Evolutionary conservation across 805 yeast genomes (phyloP).

Genomic region (Wickerhamomyces bisporus): DNA sequence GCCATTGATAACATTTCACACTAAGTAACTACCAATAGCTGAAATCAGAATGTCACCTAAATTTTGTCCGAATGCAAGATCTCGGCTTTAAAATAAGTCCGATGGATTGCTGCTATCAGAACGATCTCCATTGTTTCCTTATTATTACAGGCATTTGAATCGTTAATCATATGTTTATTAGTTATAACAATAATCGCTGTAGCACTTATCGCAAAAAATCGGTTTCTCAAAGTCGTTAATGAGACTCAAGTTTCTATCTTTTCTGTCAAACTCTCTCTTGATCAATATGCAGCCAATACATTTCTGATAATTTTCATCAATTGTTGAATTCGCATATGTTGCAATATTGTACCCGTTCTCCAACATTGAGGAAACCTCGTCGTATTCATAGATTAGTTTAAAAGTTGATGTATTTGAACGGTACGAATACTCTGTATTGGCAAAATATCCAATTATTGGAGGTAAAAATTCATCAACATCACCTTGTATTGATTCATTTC

Average conservation of each 20-base stretch:
- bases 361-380: slow-evolving; percentile 41
- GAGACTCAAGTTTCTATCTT: slow-evolving; percentile 17
- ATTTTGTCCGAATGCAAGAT: too few species aligned
- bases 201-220: slow-evolving; percentile 32
- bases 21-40: too few species aligned
- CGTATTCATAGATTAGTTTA: slow-evolving; percentile 41
- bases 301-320: slow-evolving; percentile 30
- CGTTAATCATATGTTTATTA: slow-evolving; percentile 9
- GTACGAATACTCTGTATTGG: slow-evolving; percentile 38
- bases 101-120: too few species aligned
- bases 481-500: neutral
- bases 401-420: slow-evolving; percentile 56
- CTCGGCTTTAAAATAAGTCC: too few species aligned
- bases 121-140: too few species aligned
- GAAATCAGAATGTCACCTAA: too few species aligned
- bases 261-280: slow-evolving; percentile 46
- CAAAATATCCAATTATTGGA: slow-evolving; percentile 50
- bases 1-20: too few species aligned
- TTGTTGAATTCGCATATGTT: slow-evolving; percentile 37
- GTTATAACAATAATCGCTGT: slow-evolving; percentile 34
- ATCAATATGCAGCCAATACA: slow-evolving; percentile 57
- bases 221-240: slow-evolving; percentile 23
- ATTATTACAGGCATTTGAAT: too few species aligned
- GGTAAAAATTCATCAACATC: slow-evolving; percentile 28
- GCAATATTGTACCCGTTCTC: slow-evolving; percentile 50